Conservation (phyloP, 176 grass and related monocot species). For the Avena insularis region DNA sequence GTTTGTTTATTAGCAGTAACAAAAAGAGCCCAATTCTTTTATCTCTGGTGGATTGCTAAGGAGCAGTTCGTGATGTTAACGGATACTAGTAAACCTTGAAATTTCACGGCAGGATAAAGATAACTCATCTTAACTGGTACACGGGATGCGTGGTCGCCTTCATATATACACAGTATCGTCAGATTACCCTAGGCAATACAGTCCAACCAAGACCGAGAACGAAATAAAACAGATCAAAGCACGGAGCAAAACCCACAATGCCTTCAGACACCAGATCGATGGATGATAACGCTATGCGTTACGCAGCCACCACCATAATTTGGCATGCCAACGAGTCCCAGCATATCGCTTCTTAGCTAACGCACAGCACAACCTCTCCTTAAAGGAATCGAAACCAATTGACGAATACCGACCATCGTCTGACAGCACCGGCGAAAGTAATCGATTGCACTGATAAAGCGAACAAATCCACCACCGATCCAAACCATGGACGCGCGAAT, state of each 20-base stretch:
- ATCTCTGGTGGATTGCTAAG: background rate
- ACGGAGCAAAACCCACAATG: slow-evolving; percentile 13
- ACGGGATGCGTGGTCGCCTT: background rate
- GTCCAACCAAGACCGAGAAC: background rate
- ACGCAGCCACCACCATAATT: background rate
- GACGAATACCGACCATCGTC: background rate
- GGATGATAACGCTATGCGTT: background rate
- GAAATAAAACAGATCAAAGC: slow-evolving; percentile 4
- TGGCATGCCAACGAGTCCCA: background rate
- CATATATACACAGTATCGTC: background rate
- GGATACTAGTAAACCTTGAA: background rate
- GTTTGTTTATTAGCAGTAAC: background rate
- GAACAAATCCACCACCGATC: slow-evolving; percentile 32
- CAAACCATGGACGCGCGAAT: background rate
- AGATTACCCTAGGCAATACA: background rate
- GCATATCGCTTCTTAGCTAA: background rate
- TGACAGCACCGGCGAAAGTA: no score
- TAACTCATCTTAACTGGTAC: background rate
- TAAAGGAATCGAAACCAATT: background rate
- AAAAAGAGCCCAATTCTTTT: background rate
- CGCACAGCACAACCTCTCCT: background rate
- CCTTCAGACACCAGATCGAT: background rate
- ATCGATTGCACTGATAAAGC: background rate
- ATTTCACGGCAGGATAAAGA: background rate
- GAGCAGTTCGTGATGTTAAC: background rate